These are phyloP conservation scores for Ceratobasidium sp. DNA, from an alignment of 1,284 basidiomycete species.

Conservation along the genomic window DNA sequence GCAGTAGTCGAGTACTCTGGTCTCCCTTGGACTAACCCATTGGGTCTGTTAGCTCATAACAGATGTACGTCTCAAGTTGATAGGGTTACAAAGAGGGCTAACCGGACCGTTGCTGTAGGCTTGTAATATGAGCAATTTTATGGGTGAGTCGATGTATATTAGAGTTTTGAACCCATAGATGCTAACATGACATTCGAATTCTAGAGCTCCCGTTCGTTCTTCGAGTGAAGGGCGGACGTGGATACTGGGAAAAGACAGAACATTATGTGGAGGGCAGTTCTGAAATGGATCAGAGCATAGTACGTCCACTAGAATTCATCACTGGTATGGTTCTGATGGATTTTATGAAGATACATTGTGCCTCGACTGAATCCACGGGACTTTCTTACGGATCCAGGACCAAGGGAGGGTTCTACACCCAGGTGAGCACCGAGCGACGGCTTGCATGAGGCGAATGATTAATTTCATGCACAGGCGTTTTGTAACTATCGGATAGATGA, in stretches of 20 bases:
- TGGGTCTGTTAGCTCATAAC: slow-evolving; percentile 1
- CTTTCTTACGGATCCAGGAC: background rate
- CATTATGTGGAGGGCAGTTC: background rate
- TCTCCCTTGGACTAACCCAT: no score
- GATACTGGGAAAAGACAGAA: background rate
- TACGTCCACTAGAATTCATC: background rate
- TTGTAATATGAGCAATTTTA: background rate
- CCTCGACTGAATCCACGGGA: background rate
- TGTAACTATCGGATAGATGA: background rate
- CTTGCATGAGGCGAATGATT: background rate
- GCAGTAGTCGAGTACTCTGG: no score
- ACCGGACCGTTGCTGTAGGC: no score
- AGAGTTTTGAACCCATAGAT: background rate
- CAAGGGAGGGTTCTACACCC: background rate
- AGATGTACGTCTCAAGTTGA: background rate
- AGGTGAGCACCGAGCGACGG: background rate
- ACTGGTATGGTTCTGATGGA: background rate
- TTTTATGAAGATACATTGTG: background rate
- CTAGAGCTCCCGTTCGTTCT: slow-evolving; percentile 1
- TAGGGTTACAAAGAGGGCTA: background rate
- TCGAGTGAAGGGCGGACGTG: background rate
- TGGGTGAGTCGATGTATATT: background rate
- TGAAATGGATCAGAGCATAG: background rate
- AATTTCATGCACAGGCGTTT: background rate
- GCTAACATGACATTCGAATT: background rate